Percentiles rank a stretch among this genome's conserved stretches.
Conservation (phyloP, 2,329 filamentous ascomycete species). For the Elsinoe ampelina region DNA sequence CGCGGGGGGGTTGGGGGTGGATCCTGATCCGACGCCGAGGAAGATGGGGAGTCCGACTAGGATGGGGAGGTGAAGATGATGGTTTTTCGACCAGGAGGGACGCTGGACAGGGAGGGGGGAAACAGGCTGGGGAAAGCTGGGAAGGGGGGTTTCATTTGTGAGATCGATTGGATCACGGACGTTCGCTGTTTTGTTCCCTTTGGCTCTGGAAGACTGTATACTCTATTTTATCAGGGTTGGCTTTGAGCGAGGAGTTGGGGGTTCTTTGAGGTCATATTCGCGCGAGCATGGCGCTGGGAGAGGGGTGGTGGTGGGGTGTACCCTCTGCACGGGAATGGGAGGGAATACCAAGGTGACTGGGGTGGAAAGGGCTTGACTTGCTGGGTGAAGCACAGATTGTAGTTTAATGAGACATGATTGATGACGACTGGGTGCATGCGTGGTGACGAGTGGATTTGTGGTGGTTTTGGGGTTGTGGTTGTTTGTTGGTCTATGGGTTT, state of each 20-base stretch:
- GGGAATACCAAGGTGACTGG: neutral
- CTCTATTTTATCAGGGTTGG: neutral
- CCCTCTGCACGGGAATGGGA: no score
- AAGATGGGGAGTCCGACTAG: slow-evolving; percentile 2
- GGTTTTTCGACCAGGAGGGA: no score
- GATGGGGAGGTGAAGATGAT: neutral
- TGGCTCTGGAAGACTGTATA: neutral
- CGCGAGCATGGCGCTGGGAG: neutral
- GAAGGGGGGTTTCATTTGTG: neutral
- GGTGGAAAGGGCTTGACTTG: neutral
- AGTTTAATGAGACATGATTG: slow-evolving; percentile 6
- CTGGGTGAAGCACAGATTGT: neutral
- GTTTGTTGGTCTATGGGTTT: neutral
- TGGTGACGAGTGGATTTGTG: neutral
- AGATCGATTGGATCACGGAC: neutral
- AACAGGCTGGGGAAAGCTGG: no score
- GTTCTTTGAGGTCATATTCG: neutral
- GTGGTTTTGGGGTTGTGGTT: neutral
- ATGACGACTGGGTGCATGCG: neutral
- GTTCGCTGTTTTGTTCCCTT: neutral
- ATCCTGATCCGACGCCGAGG: slow-evolving; percentile 10
- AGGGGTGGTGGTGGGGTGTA: no score
- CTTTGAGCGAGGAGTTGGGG: slow-evolving; percentile 6
- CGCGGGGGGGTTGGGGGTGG: neutral
- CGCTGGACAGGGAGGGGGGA: no score